A percentile compares a stretch with the other conserved stretches of the same genome.
These are phyloP conservation scores for Candida anutae DNA, from an alignment of 1,139 yeast species.

Conservation along the genomic window DNA sequence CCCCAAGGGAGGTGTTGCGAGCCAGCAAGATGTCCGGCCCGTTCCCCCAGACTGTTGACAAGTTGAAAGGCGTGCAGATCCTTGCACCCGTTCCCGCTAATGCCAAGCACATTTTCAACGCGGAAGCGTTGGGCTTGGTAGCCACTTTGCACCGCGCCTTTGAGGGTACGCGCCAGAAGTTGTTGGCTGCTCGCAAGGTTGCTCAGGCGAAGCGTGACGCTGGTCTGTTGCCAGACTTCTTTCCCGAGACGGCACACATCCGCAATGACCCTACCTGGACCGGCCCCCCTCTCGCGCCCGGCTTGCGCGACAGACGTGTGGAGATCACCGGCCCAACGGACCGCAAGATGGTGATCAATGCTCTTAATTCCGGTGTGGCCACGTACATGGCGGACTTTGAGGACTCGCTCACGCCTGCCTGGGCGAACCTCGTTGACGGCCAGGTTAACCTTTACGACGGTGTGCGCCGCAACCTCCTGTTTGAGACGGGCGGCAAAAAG, in stretches of 20 bases:
- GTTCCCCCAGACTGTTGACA: constrained; percentile 44
- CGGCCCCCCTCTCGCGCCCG: constrained; percentile 71
- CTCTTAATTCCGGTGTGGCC: constrained; percentile 80
- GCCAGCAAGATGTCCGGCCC: constrained; percentile 41
- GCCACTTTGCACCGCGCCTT: constrained; percentile 71
- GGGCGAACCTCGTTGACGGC: constrained; percentile 81
- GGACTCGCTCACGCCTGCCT: constrained; percentile 93
- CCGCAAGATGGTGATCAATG: constrained; percentile 90
- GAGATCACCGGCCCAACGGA: constrained; percentile 90
- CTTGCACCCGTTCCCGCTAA: constrained; percentile 54
- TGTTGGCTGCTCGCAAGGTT: constrained; percentile 51
- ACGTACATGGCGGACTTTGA: constrained; percentile 95
- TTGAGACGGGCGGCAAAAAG: constrained; percentile 49
- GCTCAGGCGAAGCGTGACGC: constrained; percentile 58
- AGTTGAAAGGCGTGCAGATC: constrained; percentile 57
- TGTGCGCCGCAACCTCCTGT: constrained; percentile 57
- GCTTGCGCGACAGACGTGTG: constrained; percentile 68
- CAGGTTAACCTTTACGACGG: constrained; percentile 92
- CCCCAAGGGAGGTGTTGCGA: no score
- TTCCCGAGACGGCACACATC: constrained; percentile 63
- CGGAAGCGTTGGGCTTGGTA: constrained; percentile 64
- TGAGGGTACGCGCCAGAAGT: constrained; percentile 50
- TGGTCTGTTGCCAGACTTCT: constrained; percentile 65
- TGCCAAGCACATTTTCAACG: constrained; percentile 56
- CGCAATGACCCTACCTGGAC: constrained; percentile 74